Percentiles rank a stretch among this genome's conserved stretches.
phyloP scores from a whole-genome alignment of 2,329 filamentous ascomycete species.

The Trichophyton schoenleinii region DNA sequence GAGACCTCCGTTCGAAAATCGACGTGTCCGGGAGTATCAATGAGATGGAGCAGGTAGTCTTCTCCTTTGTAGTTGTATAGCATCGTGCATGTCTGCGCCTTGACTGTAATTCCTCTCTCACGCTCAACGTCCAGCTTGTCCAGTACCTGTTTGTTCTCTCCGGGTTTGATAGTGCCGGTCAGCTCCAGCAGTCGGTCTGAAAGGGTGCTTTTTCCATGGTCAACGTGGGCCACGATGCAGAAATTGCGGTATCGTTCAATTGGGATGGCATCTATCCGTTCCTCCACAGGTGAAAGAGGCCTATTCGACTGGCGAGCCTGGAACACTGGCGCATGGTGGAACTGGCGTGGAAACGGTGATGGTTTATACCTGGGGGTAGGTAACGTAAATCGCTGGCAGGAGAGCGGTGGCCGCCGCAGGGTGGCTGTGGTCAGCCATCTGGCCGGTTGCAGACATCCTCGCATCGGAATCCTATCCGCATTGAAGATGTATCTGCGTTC shows the following conservation, averaged over 20 bases:
- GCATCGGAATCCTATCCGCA: slow-evolving; percentile 28
- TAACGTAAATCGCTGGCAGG: slow-evolving; percentile 18
- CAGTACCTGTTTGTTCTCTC: slow-evolving; percentile 84
- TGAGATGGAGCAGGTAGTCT: slow-evolving; percentile 87
- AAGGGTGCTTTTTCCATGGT: slow-evolving; percentile 95
- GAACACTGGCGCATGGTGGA: slow-evolving; percentile 19
- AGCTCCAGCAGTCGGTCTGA: slow-evolving; percentile 85
- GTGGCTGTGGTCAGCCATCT: slow-evolving; percentile 34
- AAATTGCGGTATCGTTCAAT: slow-evolving; percentile 65
- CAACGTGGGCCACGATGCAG: slow-evolving; percentile 96
- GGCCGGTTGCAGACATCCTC: slow-evolving; percentile 36
- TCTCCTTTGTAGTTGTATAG: slow-evolving; percentile 73
- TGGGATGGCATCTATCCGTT: slow-evolving; percentile 41
- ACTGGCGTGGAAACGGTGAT: slow-evolving; percentile 17
- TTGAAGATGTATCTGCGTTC: slow-evolving; percentile 8
- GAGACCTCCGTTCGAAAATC: slow-evolving; percentile 96
- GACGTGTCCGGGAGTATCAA: slow-evolving; percentile 94
- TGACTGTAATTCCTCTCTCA: slow-evolving; percentile 93
- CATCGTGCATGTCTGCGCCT: slow-evolving; percentile 98
- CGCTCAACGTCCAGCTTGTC: slow-evolving; percentile 96
- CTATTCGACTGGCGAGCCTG: slow-evolving; percentile 16
- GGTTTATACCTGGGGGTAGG: slow-evolving; percentile 16
- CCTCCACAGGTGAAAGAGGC: slow-evolving; percentile 42
- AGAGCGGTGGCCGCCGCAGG: slow-evolving; percentile 21
- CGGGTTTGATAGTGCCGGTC: slow-evolving; percentile 80